These are phyloP conservation scores for Leptographium flavum DNA, from an alignment of 2,329 filamentous ascomycete genomes.

Conservation along the genomic window DNA sequence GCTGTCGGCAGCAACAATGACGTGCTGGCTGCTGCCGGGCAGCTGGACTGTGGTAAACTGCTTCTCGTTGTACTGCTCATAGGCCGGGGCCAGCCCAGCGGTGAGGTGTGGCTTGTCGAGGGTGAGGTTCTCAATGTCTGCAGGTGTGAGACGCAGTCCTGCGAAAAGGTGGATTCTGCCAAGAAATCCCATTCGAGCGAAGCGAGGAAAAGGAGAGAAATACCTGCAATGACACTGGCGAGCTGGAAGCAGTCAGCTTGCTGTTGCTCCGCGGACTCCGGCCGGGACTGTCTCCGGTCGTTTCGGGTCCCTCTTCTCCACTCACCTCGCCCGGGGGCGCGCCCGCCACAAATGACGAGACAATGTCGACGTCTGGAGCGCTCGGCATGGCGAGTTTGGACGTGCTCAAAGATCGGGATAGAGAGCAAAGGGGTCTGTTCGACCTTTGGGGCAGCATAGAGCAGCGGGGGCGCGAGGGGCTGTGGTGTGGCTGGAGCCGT, in stretches of 20 bases:
- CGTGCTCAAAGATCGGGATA: too few relatives aligned
- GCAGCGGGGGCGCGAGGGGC: too few relatives aligned
- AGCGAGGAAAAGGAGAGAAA: not conserved
- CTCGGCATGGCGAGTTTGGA: constrained; percentile 18
- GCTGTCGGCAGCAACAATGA: constrained; percentile 80
- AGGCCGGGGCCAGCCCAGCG: constrained; percentile 63
- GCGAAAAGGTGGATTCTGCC: too few relatives aligned
- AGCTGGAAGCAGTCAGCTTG: too few relatives aligned
- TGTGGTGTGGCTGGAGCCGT: too few relatives aligned
- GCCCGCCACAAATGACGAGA: constrained; percentile 82
- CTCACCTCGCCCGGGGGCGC: constrained; percentile 91
- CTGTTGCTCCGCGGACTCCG: too few relatives aligned
- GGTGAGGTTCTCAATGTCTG: constrained; percentile 84
- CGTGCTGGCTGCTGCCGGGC: constrained; percentile 68
- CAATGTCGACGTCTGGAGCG: constrained; percentile 33
- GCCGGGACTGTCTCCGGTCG: too few relatives aligned
- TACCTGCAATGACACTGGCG: constrained; percentile 46
- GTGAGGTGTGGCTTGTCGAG: constrained; percentile 53
- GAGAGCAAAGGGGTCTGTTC: too few relatives aligned
- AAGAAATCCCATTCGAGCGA: too few relatives aligned
- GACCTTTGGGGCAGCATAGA: not conserved
- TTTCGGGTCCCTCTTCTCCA: too few relatives aligned
- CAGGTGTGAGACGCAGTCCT: too few relatives aligned
- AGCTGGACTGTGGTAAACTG: constrained; percentile 84
- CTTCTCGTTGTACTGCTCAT: constrained; percentile 91